These are phyloP conservation scores for Leptosphaerulina australis DNA, from an alignment of 2,329 filamentous ascomycete species.

Conservation along the genomic window DNA sequence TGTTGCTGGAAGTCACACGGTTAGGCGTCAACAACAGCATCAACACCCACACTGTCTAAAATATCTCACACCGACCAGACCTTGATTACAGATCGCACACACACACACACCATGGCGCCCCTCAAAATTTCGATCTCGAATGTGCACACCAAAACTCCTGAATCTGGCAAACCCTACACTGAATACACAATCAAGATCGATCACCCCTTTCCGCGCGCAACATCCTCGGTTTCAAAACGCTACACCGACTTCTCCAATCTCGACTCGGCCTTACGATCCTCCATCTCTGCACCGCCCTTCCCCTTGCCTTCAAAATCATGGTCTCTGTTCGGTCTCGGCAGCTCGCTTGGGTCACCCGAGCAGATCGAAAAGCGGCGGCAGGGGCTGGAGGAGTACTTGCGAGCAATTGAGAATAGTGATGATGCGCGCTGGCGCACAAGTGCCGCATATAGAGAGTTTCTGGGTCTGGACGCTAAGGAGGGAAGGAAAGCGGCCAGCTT, in stretches of 20 bases:
- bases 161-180: conserved; percentile 68
- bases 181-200: conserved; percentile 79
- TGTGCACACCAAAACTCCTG: conserved; percentile 58
- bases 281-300: conserved; percentile 69
- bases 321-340: conserved; percentile 54
- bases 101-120: conserved; percentile 49
- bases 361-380: conserved; percentile 73
- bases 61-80: background rate
- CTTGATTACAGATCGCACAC: background rate
- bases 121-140: conserved; percentile 56
- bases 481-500: conserved; percentile 25
- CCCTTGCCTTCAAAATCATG: conserved; percentile 76
- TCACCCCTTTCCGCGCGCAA: conserved; percentile 75
- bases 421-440: conserved; percentile 79
- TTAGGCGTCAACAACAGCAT: background rate
- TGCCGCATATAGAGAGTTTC: conserved; percentile 72
- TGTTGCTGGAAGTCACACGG: background rate
- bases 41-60: background rate
- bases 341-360: conserved; percentile 70
- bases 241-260: conserved; percentile 80
- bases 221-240: conserved; percentile 77
- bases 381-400: conserved; percentile 73
- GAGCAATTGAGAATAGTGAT: conserved; percentile 72
- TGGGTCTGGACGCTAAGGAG: conserved; percentile 61
- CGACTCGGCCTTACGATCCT: conserved; percentile 65